Evolutionary conservation across 1,284 basidiomycete species (phyloP).

Genomic region (Schizopora paradoxa): DNA sequence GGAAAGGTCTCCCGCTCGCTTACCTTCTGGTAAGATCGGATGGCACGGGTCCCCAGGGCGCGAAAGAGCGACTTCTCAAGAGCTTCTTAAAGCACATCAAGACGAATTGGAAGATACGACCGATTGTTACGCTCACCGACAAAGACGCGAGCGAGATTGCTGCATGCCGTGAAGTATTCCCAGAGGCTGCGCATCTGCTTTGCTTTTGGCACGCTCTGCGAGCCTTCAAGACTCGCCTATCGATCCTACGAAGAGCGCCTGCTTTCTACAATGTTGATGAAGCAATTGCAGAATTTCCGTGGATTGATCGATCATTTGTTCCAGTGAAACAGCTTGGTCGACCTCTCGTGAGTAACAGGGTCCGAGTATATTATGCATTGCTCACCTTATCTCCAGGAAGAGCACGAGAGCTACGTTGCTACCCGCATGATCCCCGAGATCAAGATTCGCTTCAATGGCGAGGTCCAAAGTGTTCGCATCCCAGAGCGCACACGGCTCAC

Average conservation of each 20-base stretch:
- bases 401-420: too few species aligned
- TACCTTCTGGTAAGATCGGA: slow-evolving; percentile 20
- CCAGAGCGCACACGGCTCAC: background rate
- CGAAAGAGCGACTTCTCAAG: slow-evolving; percentile 17
- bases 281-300: slow-evolving; percentile 21
- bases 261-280: slow-evolving; percentile 21
- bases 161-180: slow-evolving; percentile 5
- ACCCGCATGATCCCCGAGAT: background rate
- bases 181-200: slow-evolving; percentile 18
- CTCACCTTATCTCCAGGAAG: too few species aligned
- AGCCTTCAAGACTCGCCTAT: slow-evolving; percentile 18
- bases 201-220: slow-evolving; percentile 20
- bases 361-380: too few species aligned
- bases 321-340: slow-evolving; percentile 19
- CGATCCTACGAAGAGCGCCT: slow-evolving; percentile 4
- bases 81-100: slow-evolving; percentile 17
- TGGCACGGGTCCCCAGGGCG: slow-evolving; percentile 4
- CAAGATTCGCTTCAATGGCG: background rate
- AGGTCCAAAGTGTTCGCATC: background rate
- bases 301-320: slow-evolving; percentile 23
- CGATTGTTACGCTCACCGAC: slow-evolving; percentile 20
- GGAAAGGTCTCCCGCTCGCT: slow-evolving; percentile 21
- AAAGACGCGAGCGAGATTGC: slow-evolving; percentile 24
- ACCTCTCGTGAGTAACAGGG: too few species aligned
- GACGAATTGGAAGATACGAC: slow-evolving; percentile 13